Evolutionary conservation across 148 eudicot species (phyloP).

Genomic region (Camellia lanceoleosa): DNA sequence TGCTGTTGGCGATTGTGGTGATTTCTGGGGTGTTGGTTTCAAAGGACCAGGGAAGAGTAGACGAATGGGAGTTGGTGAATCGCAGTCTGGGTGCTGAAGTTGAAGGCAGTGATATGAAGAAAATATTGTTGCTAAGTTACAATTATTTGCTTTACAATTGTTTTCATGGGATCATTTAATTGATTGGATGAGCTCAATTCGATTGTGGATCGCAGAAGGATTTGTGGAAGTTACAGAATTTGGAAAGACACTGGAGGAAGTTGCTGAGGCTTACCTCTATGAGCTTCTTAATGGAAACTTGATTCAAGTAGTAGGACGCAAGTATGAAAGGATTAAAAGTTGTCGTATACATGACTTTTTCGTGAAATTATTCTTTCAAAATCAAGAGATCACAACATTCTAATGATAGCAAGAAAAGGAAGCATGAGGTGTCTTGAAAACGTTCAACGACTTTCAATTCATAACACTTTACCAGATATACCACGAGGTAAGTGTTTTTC

Average conservation of each 20-base stretch:
- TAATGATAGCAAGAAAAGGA: too few relatives aligned
- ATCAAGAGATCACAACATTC: not conserved
- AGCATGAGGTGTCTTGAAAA: not conserved
- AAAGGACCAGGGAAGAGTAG: not conserved
- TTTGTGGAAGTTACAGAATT: not conserved
- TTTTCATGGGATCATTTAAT: slow-evolving; percentile 9
- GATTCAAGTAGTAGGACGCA: not conserved
- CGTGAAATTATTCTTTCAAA: not conserved
- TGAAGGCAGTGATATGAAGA: not conserved
- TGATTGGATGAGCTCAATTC: not conserved
- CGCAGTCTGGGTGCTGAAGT: not conserved
- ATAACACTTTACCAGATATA: too few relatives aligned
- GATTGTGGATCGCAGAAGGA: slow-evolving; percentile 5
- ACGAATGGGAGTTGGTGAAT: not conserved
- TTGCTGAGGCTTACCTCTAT: not conserved
- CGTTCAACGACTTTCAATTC: not conserved
- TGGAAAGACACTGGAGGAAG: not conserved
- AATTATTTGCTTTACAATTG: not conserved
- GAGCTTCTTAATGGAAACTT: not conserved
- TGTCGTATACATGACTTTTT: not conserved
- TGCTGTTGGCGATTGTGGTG: slow-evolving; percentile 15
- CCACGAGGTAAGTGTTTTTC: not conserved
- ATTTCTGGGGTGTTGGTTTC: slow-evolving; percentile 13
- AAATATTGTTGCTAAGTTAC: not conserved
- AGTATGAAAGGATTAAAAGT: not conserved